Evolutionary conservation across 768 basidiomycete species (phyloP).

Genomic region (Lentinula sp.): DNA sequence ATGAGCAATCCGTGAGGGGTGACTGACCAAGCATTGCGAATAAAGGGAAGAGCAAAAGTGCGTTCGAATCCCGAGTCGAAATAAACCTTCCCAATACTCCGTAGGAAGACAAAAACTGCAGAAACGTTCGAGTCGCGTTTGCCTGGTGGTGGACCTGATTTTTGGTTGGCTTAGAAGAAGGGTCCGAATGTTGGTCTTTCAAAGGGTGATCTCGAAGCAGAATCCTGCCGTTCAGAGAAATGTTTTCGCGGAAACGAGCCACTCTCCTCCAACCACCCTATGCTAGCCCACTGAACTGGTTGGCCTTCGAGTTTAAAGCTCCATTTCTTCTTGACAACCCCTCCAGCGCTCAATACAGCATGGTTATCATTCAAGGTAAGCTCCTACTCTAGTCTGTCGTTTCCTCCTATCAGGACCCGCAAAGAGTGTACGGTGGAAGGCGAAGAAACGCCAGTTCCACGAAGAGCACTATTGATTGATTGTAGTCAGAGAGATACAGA

Average conservation of each 20-base stretch:
- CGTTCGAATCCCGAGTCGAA: slow-evolving; percentile 67
- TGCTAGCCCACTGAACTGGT: slow-evolving; percentile 72
- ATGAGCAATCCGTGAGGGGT: slow-evolving; percentile 76
- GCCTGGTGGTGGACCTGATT: slow-evolving; percentile 28
- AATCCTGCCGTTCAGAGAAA: slow-evolving; percentile 24
- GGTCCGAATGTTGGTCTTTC: slow-evolving; percentile 49
- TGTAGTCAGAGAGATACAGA: slow-evolving; percentile 35
- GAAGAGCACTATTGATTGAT: slow-evolving; percentile 55
- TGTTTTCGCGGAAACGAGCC: slow-evolving; percentile 17
- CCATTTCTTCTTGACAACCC: slow-evolving; percentile 70
- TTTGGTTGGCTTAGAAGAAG: slow-evolving; percentile 34
- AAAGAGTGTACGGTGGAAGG: slow-evolving; percentile 36
- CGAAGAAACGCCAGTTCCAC: slow-evolving; percentile 42
- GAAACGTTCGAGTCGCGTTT: slow-evolving; percentile 36
- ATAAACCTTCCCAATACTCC: slow-evolving; percentile 69
- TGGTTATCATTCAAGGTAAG: slow-evolving; percentile 63
- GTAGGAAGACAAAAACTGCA: slow-evolving; percentile 73
- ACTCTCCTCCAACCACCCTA: slow-evolving; percentile 57
- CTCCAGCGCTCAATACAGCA: slow-evolving; percentile 61
- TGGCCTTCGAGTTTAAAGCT: slow-evolving; percentile 66
- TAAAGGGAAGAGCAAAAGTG: slow-evolving; percentile 76
- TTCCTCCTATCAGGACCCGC: slow-evolving; percentile 30
- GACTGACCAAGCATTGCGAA: slow-evolving; percentile 73
- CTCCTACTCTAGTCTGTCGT: slow-evolving; percentile 51
- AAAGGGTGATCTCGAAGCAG: slow-evolving; percentile 17